Conservation (phyloP, 208 protist genomes). For the Acanthamoeba triangularis region DNA sequence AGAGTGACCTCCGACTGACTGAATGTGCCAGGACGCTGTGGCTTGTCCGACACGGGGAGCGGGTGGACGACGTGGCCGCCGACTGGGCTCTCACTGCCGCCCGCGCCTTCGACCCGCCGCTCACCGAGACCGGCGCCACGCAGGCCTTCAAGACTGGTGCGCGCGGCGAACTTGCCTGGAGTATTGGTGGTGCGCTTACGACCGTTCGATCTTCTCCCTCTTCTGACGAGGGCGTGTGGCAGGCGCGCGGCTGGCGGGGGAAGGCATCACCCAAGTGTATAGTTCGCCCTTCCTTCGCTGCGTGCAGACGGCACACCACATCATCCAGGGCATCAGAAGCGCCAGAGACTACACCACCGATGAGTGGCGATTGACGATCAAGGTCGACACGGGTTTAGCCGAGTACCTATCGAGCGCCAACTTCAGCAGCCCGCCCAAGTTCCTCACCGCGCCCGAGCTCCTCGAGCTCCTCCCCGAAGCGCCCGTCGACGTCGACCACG, state of each 20-base stretch:
- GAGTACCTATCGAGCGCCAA: neutral
- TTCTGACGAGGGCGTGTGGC: neutral
- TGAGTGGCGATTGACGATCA: neutral
- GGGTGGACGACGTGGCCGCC: slow-evolving; percentile 87
- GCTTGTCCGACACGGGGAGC: slow-evolving; percentile 89
- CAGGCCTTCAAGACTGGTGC: slow-evolving; percentile 81
- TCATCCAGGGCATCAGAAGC: slow-evolving; percentile 26
- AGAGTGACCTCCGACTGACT: neutral
- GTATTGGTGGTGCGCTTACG: neutral
- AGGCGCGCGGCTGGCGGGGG: neutral
- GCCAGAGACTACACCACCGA: neutral
- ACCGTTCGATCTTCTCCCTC: too few species aligned
- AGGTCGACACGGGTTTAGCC: neutral
- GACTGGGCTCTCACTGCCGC: slow-evolving; percentile 81
- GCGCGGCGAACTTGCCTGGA: neutral
- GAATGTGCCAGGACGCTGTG: neutral
- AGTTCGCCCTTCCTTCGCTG: slow-evolving; percentile 75
- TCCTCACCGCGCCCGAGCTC: neutral
- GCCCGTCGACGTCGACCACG: neutral
- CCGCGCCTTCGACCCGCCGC: slow-evolving; percentile 90
- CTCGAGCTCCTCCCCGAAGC: neutral
- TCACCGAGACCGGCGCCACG: slow-evolving; percentile 86
- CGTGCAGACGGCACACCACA: slow-evolving; percentile 63
- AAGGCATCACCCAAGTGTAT: slow-evolving; percentile 21
- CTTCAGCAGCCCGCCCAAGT: neutral